A percentile compares a stretch with the other conserved stretches of the same genome.
Conservation (phyloP, 495 filamentous ascomycete species). For the Amorphotheca resinae region DNA sequence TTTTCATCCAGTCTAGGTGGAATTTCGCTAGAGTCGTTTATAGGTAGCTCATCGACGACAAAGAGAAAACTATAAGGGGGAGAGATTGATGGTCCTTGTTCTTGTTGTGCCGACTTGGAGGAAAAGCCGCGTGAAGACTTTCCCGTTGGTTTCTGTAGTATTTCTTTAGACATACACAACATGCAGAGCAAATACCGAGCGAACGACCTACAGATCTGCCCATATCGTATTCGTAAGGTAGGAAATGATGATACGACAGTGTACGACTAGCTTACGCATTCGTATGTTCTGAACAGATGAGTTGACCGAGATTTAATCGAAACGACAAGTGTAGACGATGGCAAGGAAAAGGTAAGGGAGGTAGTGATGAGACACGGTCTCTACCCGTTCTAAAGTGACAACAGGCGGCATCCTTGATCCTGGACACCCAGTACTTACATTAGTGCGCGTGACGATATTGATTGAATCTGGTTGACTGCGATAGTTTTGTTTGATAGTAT, state of each 20-base stretch:
- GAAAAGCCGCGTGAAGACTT: background rate
- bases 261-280: background rate
- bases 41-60: conserved; percentile 4
- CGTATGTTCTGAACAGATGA: background rate
- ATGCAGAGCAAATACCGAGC: background rate
- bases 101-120: background rate
- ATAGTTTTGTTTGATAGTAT: background rate
- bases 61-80: conserved; percentile 16
- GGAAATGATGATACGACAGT: background rate
- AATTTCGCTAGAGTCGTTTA: conserved; percentile 2
- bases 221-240: background rate
- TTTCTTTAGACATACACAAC: background rate
- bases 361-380: background rate
- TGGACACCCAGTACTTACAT: background rate
- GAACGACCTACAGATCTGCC: background rate
- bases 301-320: background rate
- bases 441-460: conserved; percentile 1
- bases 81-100: background rate
- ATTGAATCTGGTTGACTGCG: background rate
- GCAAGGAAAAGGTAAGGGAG: background rate
- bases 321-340: background rate
- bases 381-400: background rate
- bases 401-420: background rate
- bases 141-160: background rate
- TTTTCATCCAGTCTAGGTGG: background rate